Conservation (phyloP, 148 eudicot species). For the Chenopodium suecicum region DNA sequence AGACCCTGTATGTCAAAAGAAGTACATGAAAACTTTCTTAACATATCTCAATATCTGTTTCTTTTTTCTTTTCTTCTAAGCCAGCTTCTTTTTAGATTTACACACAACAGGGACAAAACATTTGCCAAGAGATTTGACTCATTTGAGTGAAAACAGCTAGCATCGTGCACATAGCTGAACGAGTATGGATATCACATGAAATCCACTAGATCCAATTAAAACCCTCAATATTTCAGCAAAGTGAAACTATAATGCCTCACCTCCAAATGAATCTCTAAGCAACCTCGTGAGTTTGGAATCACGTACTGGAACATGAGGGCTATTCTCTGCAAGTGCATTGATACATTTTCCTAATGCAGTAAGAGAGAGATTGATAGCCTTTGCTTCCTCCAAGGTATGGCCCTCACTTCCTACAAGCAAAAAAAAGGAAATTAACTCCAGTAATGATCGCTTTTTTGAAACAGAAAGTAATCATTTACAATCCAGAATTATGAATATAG, state of each 20-base stretch:
- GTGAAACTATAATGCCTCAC: slow-evolving; percentile 36
- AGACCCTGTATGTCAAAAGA: slow-evolving; percentile 53
- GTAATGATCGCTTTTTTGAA: slow-evolving; percentile 10
- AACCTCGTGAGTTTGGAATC: slow-evolving; percentile 98
- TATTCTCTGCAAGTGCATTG: slow-evolving; percentile 98
- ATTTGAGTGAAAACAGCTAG: neutral
- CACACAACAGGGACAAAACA: slow-evolving; percentile 3
- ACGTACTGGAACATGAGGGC: slow-evolving; percentile 97
- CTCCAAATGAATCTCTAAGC: slow-evolving; percentile 99
- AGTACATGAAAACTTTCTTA: slow-evolving; percentile 11
- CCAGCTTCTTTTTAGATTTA: neutral
- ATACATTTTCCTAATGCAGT: slow-evolving; percentile 99
- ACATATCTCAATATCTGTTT: neutral
- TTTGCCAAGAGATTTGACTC: neutral
- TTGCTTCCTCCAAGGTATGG: slow-evolving; percentile 94
- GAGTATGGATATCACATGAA: neutral
- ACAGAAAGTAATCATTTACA: slow-evolving; percentile 5
- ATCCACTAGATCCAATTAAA: neutral
- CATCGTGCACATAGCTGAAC: neutral
- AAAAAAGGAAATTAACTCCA: neutral
- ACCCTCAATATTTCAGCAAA: neutral
- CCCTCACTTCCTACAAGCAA: slow-evolving; percentile 92
- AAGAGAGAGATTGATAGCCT: slow-evolving; percentile 94
- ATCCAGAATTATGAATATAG: neutral
- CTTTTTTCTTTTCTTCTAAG: neutral